These are phyloP conservation scores for Athelia sp. DNA, from an alignment of 1,284 basidiomycete species.

Conservation along the genomic window DNA sequence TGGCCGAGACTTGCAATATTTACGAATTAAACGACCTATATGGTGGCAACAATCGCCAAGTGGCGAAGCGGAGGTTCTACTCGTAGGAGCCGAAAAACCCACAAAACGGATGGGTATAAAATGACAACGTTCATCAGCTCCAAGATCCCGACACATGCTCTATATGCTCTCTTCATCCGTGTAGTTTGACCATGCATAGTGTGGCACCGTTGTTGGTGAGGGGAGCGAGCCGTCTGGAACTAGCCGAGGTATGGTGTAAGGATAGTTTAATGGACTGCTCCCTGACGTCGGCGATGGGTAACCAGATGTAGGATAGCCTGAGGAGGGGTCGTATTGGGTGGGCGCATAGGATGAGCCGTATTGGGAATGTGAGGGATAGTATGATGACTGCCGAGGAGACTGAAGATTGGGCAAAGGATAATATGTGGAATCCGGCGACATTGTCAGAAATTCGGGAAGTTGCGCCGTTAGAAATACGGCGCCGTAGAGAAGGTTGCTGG, in stretches of 20 bases:
- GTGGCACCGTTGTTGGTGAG: not conserved
- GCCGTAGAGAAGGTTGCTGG: slow-evolving; percentile 51
- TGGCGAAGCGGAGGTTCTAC: too few relatives aligned
- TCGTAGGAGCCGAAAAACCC: too few relatives aligned
- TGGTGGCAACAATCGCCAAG: too few relatives aligned
- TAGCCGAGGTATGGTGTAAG: not conserved
- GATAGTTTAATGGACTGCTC: not conserved
- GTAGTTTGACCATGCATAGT: not conserved
- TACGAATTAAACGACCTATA: too few relatives aligned
- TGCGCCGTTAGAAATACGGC: slow-evolving; percentile 45
- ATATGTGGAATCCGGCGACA: slow-evolving; percentile 6
- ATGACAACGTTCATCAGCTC: too few relatives aligned
- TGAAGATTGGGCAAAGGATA: slow-evolving; percentile 4
- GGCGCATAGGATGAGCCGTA: not conserved
- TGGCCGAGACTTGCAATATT: too few relatives aligned
- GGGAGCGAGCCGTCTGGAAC: not conserved
- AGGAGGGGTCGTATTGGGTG: not conserved
- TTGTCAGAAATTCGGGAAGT: slow-evolving; percentile 50
- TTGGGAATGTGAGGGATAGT: slow-evolving; percentile 15
- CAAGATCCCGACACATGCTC: too few relatives aligned
- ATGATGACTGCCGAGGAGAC: slow-evolving; percentile 2
- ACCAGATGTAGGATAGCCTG: not conserved
- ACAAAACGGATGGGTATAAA: too few relatives aligned
- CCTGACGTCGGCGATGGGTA: not conserved
- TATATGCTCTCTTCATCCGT: not conserved